Evolutionary conservation across 768 basidiomycete species (phyloP).

Genomic region (Phylloporus sp.): DNA sequence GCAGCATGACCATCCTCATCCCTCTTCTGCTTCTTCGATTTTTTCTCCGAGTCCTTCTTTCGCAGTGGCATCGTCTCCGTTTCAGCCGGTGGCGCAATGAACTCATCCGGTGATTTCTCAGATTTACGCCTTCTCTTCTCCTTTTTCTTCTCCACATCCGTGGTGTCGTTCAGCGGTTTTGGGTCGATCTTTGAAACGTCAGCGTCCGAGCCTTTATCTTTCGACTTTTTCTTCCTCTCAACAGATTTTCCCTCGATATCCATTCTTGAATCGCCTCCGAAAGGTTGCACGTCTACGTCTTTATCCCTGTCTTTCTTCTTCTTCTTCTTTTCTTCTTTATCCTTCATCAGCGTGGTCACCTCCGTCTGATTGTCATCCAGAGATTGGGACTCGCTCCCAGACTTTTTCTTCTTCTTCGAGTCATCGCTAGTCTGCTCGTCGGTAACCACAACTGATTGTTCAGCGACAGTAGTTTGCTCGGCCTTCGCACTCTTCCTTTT

Average conservation of each 20-base stretch:
- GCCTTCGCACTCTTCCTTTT: slow-evolving; percentile 14
- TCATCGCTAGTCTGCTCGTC: slow-evolving; percentile 2
- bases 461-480: not conserved
- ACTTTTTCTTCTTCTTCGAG: slow-evolving; percentile 14
- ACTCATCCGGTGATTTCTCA: slow-evolving; percentile 20
- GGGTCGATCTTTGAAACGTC: not conserved
- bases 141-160: slow-evolving; percentile 10
- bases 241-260: not conserved
- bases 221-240: slow-evolving; percentile 14
- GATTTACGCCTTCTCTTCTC: slow-evolving; percentile 15
- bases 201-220: slow-evolving; percentile 2
- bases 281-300: not conserved
- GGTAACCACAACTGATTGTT: not conserved
- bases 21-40: slow-evolving; percentile 36
- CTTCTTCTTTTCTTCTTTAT: slow-evolving; percentile 7
- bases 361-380: not conserved
- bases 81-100: slow-evolving; percentile 7
- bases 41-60: slow-evolving; percentile 9
- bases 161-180: not conserved
- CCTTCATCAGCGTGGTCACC: not conserved
- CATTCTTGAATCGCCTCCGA: not conserved
- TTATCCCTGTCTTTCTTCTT: not conserved
- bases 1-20: slow-evolving; percentile 10
- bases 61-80: slow-evolving; percentile 4
- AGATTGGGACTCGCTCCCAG: slow-evolving; percentile 8